These are phyloP conservation scores for Boletus coccyginus DNA, from an alignment of 768 basidiomycete genomes.

Conservation along the genomic window DNA sequence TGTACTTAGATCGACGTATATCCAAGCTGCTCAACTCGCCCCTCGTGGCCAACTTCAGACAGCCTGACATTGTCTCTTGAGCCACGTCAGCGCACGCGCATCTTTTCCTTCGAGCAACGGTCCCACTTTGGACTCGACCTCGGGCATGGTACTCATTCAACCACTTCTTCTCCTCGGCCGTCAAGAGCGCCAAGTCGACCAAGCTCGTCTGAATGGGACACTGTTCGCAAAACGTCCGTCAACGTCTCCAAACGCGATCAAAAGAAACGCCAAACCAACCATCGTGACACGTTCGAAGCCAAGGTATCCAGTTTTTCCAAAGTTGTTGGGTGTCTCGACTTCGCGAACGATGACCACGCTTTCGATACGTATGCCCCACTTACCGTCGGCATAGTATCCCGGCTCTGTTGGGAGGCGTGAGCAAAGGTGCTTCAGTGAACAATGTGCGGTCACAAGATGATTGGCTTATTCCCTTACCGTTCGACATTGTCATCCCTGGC, in stretches of 20 bases:
- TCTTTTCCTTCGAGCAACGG: constrained; percentile 48
- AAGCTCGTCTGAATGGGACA: constrained; percentile 89
- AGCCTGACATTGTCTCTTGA: constrained; percentile 16
- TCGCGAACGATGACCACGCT: constrained; percentile 78
- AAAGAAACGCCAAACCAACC: constrained; percentile 43
- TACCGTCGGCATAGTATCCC: constrained; percentile 88
- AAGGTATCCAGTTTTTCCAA: constrained; percentile 79
- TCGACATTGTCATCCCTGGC: constrained; percentile 87
- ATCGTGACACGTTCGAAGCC: constrained; percentile 86
- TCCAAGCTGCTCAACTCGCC: not conserved
- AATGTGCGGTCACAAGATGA: not conserved
- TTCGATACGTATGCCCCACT: constrained; percentile 92
- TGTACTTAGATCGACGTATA: not conserved
- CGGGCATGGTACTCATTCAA: constrained; percentile 79
- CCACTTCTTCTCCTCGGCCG: constrained; percentile 73
- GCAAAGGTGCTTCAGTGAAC: not conserved
- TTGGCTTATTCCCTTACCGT: constrained; percentile 41
- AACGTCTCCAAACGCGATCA: not conserved
- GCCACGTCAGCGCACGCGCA: constrained; percentile 25
- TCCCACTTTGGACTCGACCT: constrained; percentile 54
- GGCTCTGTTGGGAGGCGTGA: constrained; percentile 51
- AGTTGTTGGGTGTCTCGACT: constrained; percentile 69
- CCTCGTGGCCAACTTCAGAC: not conserved
- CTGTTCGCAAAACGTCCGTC: constrained; percentile 21
- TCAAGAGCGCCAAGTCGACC: constrained; percentile 61